Evolutionary conservation across 345 rosid genomes (phyloP), one percentile per base, ranked within the genome.

Genomic region (Ricinus communis): DNA sequence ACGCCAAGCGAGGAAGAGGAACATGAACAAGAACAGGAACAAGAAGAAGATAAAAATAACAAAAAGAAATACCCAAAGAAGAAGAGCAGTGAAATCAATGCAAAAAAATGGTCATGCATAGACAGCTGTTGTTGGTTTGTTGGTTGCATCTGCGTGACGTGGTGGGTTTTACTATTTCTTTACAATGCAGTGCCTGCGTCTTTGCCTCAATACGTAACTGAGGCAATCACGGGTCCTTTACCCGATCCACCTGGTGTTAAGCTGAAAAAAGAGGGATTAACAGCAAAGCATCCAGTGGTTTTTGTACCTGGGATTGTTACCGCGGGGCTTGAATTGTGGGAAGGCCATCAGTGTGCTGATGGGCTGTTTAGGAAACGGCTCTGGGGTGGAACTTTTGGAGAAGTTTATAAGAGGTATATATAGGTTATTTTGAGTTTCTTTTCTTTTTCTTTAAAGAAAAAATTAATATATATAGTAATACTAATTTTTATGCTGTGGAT

Each of bases 301-400:
- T 91, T 94, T 49, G 91, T 91, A 27, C 98, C 98, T 5, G 98
- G 98, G 70, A 94, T 94, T 61, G 97, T 91, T 22, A 94, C 98
- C 0, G 96, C 90, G 0, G 98, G 98, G 2, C 91, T 94, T 63
- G 98, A 91, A 87, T 80, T 94, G 71, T 94, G 98, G 98, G 97
- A 94, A 75, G 98, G 98, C 8, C 89, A 83, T 19, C 90, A 81
- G 46, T 94, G 98, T 28, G 93, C 97, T 27, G 97, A 91, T 53
- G 96, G 92, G 13, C 74, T 94, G 79, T 95, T 95, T 74, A 76
- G 99, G 77, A 95, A 92, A 71, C 88, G 99, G 43, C 80, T 95
- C 68, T 95, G 99, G 99, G 99, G 99, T 41, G 99, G 99, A 58
- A 89, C 97, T n/a, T 95, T 95, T 71, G 97, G 97, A 38, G 99